Evolutionary conservation across 345 rosid genomes (phyloP).

Genomic region (Chamaenerion angustifolium): DNA sequence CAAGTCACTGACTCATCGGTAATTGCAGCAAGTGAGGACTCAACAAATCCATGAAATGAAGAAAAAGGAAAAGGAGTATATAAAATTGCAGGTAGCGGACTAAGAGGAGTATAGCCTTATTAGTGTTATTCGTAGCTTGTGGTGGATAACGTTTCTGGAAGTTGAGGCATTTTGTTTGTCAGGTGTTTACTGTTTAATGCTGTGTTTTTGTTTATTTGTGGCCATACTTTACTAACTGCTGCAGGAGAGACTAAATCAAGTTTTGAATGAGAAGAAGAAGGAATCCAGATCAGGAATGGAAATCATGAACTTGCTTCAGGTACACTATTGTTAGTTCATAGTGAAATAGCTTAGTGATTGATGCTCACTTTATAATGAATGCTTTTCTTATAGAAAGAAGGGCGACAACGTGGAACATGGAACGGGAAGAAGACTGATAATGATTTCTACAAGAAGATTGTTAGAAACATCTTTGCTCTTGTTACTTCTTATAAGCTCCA

Average conservation of each 20-base stretch:
- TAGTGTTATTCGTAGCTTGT: neutral
- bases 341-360: neutral
- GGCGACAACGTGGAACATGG: constrained; percentile 98
- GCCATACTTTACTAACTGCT: neutral
- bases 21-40: constrained; percentile 79
- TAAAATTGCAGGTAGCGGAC: constrained; percentile 69
- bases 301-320: constrained; percentile 97
- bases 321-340: constrained; percentile 5
- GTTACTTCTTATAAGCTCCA: neutral
- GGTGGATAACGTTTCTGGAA: neutral
- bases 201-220: neutral
- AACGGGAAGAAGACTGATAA: constrained; percentile 92
- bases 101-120: constrained; percentile 1
- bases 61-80: constrained; percentile 93
- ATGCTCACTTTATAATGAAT: neutral
- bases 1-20: constrained; percentile 10
- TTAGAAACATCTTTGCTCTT: constrained; percentile 19
- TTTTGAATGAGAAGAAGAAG: constrained; percentile 96
- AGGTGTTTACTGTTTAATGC: neutral
- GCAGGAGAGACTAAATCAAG: constrained; percentile 93
- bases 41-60: constrained; percentile 96
- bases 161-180: too few relatives aligned
- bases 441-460: constrained; percentile 91
- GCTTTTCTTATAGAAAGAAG: constrained; percentile 63
- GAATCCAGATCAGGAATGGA: constrained; percentile 98